Conservation (phyloP, 2,329 filamentous ascomycete genomes). For the Aspergillus sp. region DNA sequence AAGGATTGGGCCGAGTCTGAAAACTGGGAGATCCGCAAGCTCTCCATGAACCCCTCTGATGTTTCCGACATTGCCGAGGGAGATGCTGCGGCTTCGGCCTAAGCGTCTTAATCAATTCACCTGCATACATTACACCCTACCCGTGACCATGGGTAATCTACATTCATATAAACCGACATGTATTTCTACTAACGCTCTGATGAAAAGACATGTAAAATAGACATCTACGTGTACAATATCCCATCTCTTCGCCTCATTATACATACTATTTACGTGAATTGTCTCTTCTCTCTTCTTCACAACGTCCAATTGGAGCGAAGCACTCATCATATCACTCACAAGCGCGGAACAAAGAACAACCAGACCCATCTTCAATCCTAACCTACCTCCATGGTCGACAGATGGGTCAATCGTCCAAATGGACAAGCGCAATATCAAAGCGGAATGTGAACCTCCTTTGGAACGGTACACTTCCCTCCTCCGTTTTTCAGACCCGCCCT, state of each 20-base stretch:
- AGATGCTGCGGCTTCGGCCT: slow-evolving; percentile 25
- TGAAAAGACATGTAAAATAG: slow-evolving; percentile 19
- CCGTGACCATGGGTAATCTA: neutral
- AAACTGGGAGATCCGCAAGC: slow-evolving; percentile 73
- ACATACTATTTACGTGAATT: slow-evolving; percentile 1
- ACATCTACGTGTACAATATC: slow-evolving; percentile 23
- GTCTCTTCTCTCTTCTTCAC: slow-evolving; percentile 7
- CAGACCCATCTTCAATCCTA: slow-evolving; percentile 48
- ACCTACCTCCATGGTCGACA: slow-evolving; percentile 45
- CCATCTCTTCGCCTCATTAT: slow-evolving; percentile 1
- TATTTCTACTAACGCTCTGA: slow-evolving; percentile 19
- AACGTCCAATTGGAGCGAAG: neutral
- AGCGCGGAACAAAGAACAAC: slow-evolving; percentile 45
- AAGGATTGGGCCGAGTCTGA: slow-evolving; percentile 70
- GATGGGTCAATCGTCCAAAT: slow-evolving; percentile 45
- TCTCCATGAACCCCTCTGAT: slow-evolving; percentile 56
- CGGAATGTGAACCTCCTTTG: slow-evolving; percentile 28
- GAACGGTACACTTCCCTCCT: slow-evolving; percentile 35
- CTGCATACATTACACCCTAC: neutral
- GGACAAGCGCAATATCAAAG: slow-evolving; percentile 51
- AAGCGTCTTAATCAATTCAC: slow-evolving; percentile 3
- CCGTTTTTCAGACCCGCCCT: slow-evolving; percentile 57
- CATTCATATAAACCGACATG: slow-evolving; percentile 6
- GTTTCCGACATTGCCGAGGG: slow-evolving; percentile 14
- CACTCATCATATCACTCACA: neutral